A percentile compares a stretch with the other conserved stretches of the same genome.
These are phyloP conservation scores for Aspergillus sp. DNA, from an alignment of 2,329 filamentous ascomycete genomes.

Conservation along the genomic window DNA sequence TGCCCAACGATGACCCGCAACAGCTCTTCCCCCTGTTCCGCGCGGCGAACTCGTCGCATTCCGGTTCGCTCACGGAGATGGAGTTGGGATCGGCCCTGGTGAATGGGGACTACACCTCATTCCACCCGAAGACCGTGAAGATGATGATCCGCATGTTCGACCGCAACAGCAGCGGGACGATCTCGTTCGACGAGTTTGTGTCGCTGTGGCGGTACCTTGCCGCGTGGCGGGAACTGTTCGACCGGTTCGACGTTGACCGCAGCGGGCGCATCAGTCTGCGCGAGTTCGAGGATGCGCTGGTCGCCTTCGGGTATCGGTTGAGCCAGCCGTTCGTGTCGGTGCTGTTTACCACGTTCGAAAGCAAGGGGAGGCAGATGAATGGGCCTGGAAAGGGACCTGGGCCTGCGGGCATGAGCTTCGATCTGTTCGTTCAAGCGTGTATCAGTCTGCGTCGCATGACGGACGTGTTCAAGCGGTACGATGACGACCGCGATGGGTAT, in stretches of 20 bases:
- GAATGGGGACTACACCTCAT: constrained; percentile 93
- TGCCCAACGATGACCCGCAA: constrained; percentile 51
- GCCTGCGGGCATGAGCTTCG: constrained; percentile 75
- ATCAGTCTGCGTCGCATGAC: constrained; percentile 98
- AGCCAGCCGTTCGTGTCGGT: constrained; percentile 79
- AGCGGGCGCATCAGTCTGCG: constrained; percentile 80
- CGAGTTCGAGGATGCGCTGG: constrained; percentile 86
- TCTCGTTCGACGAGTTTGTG: constrained; percentile 95
- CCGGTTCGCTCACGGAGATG: constrained; percentile 76
- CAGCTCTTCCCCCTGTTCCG: constrained; percentile 80
- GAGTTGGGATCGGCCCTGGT: constrained; percentile 89
- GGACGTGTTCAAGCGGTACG: constrained; percentile 98
- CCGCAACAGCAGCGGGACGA: constrained; percentile 80
- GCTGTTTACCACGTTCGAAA: constrained; percentile 87
- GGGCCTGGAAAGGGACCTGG: constrained; percentile 24
- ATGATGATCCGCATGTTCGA: constrained; percentile 99
- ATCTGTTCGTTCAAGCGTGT: constrained; percentile 95
- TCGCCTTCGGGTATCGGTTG: constrained; percentile 90
- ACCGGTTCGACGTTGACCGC: constrained; percentile 86
- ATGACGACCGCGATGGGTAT: constrained; percentile 93
- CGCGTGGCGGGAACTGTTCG: constrained; percentile 90
- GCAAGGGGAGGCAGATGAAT: constrained; percentile 40
- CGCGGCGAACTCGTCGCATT: constrained; percentile 77
- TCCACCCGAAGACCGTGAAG: constrained; percentile 88
- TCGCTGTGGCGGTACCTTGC: constrained; percentile 94